A percentile compares a stretch with the other conserved stretches of the same genome.
These are phyloP conservation scores for Russula compacta DNA, from an alignment of 768 basidiomycete genomes.

Conservation along the genomic window DNA sequence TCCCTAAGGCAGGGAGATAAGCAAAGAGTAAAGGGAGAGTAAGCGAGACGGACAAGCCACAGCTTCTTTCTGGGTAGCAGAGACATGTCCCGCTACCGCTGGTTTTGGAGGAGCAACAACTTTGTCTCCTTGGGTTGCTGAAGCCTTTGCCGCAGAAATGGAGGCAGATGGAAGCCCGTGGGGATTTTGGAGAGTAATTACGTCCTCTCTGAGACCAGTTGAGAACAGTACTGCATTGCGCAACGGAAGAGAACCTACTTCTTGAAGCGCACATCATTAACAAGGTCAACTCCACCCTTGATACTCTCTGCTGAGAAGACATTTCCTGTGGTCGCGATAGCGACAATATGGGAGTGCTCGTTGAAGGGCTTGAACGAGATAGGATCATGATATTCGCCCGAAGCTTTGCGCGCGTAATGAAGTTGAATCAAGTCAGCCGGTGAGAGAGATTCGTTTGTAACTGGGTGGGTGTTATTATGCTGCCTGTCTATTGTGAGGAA, in stretches of 20 bases:
- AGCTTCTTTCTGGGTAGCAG: conserved; percentile 25
- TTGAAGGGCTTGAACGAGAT: conserved; percentile 97
- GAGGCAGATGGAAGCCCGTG: conserved; percentile 65
- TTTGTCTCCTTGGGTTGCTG: conserved; percentile 27
- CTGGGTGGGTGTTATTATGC: conserved; percentile 72
- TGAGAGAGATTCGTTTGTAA: conserved; percentile 61
- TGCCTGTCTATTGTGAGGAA: conserved; percentile 39
- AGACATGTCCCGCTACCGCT: conserved; percentile 8
- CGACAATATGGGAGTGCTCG: conserved; percentile 92
- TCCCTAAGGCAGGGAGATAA: conserved; percentile 45
- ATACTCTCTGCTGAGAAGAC: conserved; percentile 90
- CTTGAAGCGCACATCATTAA: conserved; percentile 77
- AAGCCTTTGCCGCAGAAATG: conserved; percentile 26
- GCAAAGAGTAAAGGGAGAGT: background rate
- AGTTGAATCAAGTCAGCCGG: conserved; percentile 72
- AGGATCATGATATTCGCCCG: conserved; percentile 88
- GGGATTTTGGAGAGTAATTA: conserved; percentile 91
- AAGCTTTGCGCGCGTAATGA: conserved; percentile 73
- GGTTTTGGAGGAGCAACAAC: conserved; percentile 29
- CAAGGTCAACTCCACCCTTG: conserved; percentile 77
- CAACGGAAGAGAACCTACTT: conserved; percentile 39
- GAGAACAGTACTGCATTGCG: conserved; percentile 7
- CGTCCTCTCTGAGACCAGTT: conserved; percentile 51
- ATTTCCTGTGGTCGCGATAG: conserved; percentile 83
- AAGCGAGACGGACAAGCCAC: conserved; percentile 50